Base-by-base conservation (phyloP, 2,329 filamentous ascomycete species). In the Cladosporium sp. region DNA sequence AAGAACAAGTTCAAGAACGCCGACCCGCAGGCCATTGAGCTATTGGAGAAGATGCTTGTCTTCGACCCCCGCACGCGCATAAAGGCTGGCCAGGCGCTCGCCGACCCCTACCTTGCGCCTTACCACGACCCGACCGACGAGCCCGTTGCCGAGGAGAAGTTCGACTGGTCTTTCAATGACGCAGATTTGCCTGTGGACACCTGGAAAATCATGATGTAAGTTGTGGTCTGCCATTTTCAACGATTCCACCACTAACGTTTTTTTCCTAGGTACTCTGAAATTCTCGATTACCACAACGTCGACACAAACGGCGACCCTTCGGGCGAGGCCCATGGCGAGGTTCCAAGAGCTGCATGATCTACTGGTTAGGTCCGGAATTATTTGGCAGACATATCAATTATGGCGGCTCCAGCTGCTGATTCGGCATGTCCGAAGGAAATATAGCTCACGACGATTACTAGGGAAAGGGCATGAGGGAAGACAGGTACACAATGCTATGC, bases 161-260 rank as follows among this genome's bases (percentile, higher is more conserved):
- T 99, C 75, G 95, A 99, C 78, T 99, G 95, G 95, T 97, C 93
- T 64, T 99, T 99, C 82, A 98, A 98, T 79, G 95, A 99, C 74
- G 95, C 94, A 58, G 95, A 99, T 77, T 84, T 99, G 66, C 94
- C 95, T 0, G 93, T 98, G 60, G 95, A 99, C 77, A 97, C 93
- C n/a, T 99, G 95, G 95, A 99, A 99, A 84, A 97, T 99, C 78
- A 99, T 98, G 95, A 99, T 99, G 95, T 97, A 85, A 77, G 90
- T 65, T n/a, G n/a, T 18, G 14, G 44, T 58, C 36, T 21, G 63
- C 54, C 30, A 34, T 2, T 21, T 41, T 11, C 2, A 12, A 7
- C 5, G 21, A 7, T 30, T 30, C 28, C 28, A 6, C 28, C 64
- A 21, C 61, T 65, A 54, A 60, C 28, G 6, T 30, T 30, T 38